Percentiles rank a stretch among this genome's conserved stretches.
Evolutionary conservation across 176 grass and related monocot species (phyloP).

Genomic region (Saccharum spontaneum): DNA sequence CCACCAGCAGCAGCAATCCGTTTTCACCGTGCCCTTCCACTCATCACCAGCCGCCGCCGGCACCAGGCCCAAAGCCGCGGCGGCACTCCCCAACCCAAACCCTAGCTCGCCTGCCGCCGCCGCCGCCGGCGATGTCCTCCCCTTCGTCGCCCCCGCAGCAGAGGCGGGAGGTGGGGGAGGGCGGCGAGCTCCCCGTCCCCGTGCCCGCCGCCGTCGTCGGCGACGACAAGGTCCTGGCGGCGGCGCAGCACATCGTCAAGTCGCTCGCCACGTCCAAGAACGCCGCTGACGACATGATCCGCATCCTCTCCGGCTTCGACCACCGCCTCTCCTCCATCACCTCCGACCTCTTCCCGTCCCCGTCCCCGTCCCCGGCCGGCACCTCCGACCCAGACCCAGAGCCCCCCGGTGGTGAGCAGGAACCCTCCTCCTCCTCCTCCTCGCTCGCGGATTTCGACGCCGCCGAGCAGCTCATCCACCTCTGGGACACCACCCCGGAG

Average conservation of each 20-base stretch:
- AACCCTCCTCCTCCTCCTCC: neutral
- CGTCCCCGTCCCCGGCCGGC: conserved; percentile 22
- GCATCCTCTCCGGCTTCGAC: conserved; percentile 96
- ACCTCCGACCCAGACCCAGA: neutral
- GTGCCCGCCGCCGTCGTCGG: conserved; percentile 40
- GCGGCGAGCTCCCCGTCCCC: neutral
- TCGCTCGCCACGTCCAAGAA: conserved; percentile 96
- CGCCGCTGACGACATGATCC: conserved; percentile 99
- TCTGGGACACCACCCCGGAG: conserved; percentile 70
- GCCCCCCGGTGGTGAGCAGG: neutral
- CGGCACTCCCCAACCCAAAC: conserved; percentile 33
- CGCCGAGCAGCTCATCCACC: conserved; percentile 71
- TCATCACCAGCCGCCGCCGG: neutral
- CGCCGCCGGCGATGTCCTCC: conserved; percentile 29
- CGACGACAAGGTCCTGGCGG: conserved; percentile 88
- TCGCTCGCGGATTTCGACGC: conserved; percentile 38
- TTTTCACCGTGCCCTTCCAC: neutral
- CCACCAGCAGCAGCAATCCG: neutral
- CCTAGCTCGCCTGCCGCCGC: conserved; percentile 24
- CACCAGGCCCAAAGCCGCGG: neutral
- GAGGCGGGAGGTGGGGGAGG: neutral
- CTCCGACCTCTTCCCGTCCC: conserved; percentile 52
- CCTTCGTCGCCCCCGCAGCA: conserved; percentile 2
- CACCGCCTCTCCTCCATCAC: conserved; percentile 83
- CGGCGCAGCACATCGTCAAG: conserved; percentile 97